Evolutionary conservation across 495 filamentous ascomycete genomes (phyloP), one percentile per base, ranked within the genome.

Genomic region (Penicillium salamii): DNA sequence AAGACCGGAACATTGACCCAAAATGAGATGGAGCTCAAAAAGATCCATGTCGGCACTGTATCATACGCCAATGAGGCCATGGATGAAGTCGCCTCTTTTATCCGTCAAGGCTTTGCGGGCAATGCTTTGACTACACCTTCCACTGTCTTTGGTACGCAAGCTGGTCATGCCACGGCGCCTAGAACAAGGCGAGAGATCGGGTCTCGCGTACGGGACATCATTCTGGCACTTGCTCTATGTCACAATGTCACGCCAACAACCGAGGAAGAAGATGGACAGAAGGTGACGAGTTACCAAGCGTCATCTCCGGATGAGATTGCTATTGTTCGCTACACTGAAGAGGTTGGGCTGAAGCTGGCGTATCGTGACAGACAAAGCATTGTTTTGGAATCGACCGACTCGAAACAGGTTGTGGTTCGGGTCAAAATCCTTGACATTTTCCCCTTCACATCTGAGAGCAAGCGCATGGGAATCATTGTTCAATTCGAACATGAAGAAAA

Each of bases 11-110:
- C 93, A 9, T 68, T 99, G 46, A 99, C 93, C 9, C 91, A 97
- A 60, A 99, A 99, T 63, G 84, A 97, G 57, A 97, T 97, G 92
- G 93, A 96, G 67, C 80, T 99, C 77, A 95, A 91, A 61, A 99
- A 97, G 68, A 91, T 97, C 21, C 95, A 97, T 58, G 90, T 99
- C 50, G 95, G 95, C 1, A 97, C 93, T 17, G 95, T 97, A 3
- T 96, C 91, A 0, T 99, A 97, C 60, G 95, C 91, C 18, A 93
- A 92, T 54, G 95, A 99, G 65, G 91, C 93, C 3, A 97, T 97
- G 95, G 93, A 97, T 50, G 95, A 97, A 64, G 95, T 99, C 8
- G 69, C 81, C 29, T 83, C 88, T 0, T 96, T 93, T 58, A 79
- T 97, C 37, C 81, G 76, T 52, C 91, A 96, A 61, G 87, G 82